phyloP scores from a whole-genome alignment of 306 rosid species.

The Geum urbanum region DNA sequence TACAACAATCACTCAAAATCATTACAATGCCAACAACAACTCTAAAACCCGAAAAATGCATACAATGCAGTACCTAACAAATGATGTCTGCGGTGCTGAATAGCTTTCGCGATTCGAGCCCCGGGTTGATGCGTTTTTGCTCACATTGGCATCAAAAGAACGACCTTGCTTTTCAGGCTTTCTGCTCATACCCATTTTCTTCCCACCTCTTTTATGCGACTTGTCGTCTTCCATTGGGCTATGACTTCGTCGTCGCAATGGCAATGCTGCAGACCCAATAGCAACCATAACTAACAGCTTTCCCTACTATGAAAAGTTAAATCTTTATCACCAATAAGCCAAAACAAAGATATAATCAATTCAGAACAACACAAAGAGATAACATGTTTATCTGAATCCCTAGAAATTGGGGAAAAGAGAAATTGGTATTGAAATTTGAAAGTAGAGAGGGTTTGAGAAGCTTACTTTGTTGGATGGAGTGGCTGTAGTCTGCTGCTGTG shows the following conservation, averaged over 20 bases:
- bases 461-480: neutral
- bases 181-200: slow-evolving; percentile 39
- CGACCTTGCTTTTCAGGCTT: slow-evolving; percentile 33
- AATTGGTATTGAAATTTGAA: neutral
- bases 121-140: slow-evolving; percentile 23
- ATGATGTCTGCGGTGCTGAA: slow-evolving; percentile 29
- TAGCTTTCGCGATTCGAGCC: slow-evolving; percentile 18
- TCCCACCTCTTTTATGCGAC: slow-evolving; percentile 23
- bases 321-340: neutral
- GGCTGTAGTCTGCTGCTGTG: neutral
- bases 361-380: neutral
- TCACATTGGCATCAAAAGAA: slow-evolving; percentile 27
- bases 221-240: slow-evolving; percentile 41
- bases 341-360: neutral
- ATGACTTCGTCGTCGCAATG: slow-evolving; percentile 25
- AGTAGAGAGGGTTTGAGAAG: neutral
- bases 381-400: too few relatives aligned
- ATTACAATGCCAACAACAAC: slow-evolving; percentile 2
- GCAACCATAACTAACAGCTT: slow-evolving; percentile 35
- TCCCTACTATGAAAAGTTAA: neutral
- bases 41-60: neutral
- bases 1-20: slow-evolving; percentile 27
- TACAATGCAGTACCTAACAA: slow-evolving; percentile 44
- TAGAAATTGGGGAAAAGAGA: neutral
- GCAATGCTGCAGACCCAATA: slow-evolving; percentile 49